Evolutionary conservation across 2,329 filamentous ascomycete genomes (phyloP), one percentile per base, ranked within the genome.

Genomic region (Daldinia sp.): DNA sequence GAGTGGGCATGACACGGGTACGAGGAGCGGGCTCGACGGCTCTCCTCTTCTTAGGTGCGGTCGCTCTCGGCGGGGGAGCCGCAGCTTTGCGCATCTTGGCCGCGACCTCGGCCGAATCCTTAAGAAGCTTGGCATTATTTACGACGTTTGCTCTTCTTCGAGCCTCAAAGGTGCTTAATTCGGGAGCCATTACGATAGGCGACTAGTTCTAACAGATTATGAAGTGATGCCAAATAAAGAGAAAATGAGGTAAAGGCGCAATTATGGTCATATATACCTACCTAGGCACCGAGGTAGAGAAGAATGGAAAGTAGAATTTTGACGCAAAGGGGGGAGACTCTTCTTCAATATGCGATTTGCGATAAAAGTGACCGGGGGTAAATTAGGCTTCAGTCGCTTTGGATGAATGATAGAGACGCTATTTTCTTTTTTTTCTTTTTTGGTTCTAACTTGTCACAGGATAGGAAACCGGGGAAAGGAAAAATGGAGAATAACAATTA

Each of bases 101-200:
- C 0, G 92, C 88, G 0, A 90, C 85, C 1, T 87, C 86, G 1
- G 90, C 89, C 1, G 96, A 85, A 62, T 93, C 90, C 62, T 91
- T 91, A 0, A 97, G 78, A 0, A 97, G 83, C 48, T 74, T 74
- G 0, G 90, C 92, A 76, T 94, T 90, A 70, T 96, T 95, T 55
- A 91, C 92, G 37, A 96, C 96, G 69, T 97, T 97, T 63, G 93
- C 92, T 13, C 92, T 85, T 0, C 94, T 85, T 69, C 92, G 88
- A 71, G 89, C 88, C 81, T 97, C 94, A 77, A 96, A 97, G 35
- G 93, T 92, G 77, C 91, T 96, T 70, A 96, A 80, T 32, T 83
- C 78, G 1, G 79, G 74, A 1, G 83, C 76, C 84, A 87, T 86
- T 32, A 47, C 75, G n/a, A 15, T 66, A n/a, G n/a, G n/a, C n/a